Conservation (phyloP, 2,329 filamentous ascomycete genomes). For the Lachnellula hyalina region DNA sequence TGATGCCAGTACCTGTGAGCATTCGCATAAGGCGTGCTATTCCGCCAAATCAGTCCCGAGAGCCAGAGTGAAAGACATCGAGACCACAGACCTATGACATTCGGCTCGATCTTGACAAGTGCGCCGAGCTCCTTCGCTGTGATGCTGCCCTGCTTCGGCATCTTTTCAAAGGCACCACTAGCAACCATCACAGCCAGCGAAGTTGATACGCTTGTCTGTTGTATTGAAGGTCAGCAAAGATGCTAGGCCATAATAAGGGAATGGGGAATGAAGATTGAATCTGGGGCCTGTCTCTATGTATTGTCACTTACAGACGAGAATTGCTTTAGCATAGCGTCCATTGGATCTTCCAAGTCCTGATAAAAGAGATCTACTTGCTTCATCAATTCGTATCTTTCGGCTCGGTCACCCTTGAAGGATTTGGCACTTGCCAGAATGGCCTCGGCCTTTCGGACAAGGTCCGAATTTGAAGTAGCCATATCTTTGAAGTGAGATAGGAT, state of each 20-base stretch:
- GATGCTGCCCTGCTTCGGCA: constrained; percentile 18
- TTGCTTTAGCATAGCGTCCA: constrained; percentile 11
- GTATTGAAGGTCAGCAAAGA: background rate
- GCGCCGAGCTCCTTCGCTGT: constrained; percentile 17
- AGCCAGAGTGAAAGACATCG: constrained; percentile 1
- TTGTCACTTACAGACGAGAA: constrained; percentile 13
- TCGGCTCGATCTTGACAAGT: constrained; percentile 13
- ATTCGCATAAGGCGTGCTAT: constrained; percentile 20
- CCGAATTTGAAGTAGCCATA: constrained; percentile 2
- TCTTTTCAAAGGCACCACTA: constrained; percentile 20
- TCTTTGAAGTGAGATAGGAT: background rate
- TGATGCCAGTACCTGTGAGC: constrained; percentile 13
- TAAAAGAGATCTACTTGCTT: constrained; percentile 8
- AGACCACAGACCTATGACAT: constrained; percentile 10
- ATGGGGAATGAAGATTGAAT: background rate
- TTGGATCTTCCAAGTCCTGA: constrained; percentile 10
- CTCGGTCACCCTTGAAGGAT: constrained; percentile 3
- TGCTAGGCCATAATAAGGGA: background rate
- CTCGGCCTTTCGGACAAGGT: constrained; percentile 8
- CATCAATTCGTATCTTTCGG: constrained; percentile 6
- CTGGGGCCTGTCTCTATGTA: background rate
- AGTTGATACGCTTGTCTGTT: constrained; percentile 5
- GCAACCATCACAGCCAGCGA: constrained; percentile 17
- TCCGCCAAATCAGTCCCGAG: background rate
- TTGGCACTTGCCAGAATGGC: constrained; percentile 8